Percentiles rank a stretch among this genome's conserved stretches.
Conservation (phyloP, 495 filamentous ascomycete genomes). For the Neurospora sp. region DNA sequence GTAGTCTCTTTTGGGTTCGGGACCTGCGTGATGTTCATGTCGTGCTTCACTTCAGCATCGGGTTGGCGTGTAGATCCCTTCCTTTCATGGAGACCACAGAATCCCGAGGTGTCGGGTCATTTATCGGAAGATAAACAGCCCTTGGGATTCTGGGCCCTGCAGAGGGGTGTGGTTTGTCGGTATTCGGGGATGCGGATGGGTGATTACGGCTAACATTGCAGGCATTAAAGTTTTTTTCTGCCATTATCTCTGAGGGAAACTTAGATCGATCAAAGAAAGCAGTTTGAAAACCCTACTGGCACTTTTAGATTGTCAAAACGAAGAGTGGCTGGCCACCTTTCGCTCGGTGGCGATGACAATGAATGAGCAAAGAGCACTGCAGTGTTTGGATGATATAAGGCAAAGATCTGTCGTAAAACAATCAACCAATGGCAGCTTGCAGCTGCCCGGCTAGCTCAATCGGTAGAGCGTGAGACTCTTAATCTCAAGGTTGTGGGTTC, state of each 20-base stretch:
- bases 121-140: neutral
- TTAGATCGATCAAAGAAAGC: neutral
- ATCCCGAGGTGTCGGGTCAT: neutral
- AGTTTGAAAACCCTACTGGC: neutral
- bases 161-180: neutral
- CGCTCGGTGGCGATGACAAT: neutral
- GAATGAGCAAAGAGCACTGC: no score
- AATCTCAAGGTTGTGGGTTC: conserved; percentile 20
- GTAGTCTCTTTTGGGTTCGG: neutral
- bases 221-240: neutral
- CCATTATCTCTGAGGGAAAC: neutral
- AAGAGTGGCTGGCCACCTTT: neutral
- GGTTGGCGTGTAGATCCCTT: neutral
- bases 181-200: neutral
- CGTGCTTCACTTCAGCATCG: neutral
- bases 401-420: no score
- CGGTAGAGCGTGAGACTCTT: conserved; percentile 69
- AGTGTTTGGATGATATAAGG: no score
- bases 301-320: neutral
- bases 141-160: neutral
- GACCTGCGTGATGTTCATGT: neutral
- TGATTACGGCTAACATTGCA: neutral
- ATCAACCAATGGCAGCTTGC: neutral
- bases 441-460: conserved; percentile 50
- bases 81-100: neutral